Percentiles rank a stretch among this genome's conserved stretches.
Evolutionary conservation across 1,284 basidiomycete species (phyloP).

Genomic region (Exobasidium rhododendri): DNA sequence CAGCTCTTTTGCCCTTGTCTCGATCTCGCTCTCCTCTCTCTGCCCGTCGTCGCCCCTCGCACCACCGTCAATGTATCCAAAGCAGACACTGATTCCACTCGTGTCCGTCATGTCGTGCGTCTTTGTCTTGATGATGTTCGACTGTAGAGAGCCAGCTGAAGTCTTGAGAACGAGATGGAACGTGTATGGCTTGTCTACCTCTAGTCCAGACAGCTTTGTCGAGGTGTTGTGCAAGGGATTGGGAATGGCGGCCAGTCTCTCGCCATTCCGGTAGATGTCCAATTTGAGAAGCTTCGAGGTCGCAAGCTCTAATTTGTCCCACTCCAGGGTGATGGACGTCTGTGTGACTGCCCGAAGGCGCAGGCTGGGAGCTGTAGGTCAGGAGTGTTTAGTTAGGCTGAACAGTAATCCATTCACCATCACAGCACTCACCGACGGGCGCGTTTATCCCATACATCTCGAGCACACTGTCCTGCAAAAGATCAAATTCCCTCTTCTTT

Average conservation of each 20-base stretch:
- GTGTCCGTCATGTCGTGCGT: conserved; percentile 52
- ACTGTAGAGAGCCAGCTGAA: conserved; percentile 44
- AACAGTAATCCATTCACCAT: too few species aligned
- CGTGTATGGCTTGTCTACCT: conserved; percentile 49
- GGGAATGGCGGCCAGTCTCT: conserved; percentile 47
- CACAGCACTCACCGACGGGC: conserved; percentile 37
- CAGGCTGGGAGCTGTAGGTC: conserved; percentile 30
- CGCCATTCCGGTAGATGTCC: conserved; percentile 51
- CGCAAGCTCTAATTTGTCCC: conserved; percentile 47
- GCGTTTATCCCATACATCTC: conserved; percentile 42
- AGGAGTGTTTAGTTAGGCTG: too few species aligned
- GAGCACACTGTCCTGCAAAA: conserved; percentile 50
- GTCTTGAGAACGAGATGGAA: conserved; percentile 53
- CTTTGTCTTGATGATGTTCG: conserved; percentile 35
- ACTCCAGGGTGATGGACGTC: conserved; percentile 52
- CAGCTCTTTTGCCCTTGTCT: conserved; percentile 31
- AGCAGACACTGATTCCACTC: conserved; percentile 49
- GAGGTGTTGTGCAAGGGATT: conserved; percentile 49
- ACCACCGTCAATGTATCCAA: conserved; percentile 37
- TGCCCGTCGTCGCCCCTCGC: conserved; percentile 12
- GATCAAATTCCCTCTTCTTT: conserved; percentile 42
- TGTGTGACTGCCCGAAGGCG: conserved; percentile 50
- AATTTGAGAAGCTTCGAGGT: conserved; percentile 44
- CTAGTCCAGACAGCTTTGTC: conserved; percentile 50
- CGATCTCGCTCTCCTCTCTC: conserved; percentile 18